A percentile compares a stretch with the other conserved stretches of the same genome.
These are phyloP conservation scores for Plasmodium adleri DNA, from an alignment of 169 alveolate genomes.

Conservation along the genomic window DNA sequence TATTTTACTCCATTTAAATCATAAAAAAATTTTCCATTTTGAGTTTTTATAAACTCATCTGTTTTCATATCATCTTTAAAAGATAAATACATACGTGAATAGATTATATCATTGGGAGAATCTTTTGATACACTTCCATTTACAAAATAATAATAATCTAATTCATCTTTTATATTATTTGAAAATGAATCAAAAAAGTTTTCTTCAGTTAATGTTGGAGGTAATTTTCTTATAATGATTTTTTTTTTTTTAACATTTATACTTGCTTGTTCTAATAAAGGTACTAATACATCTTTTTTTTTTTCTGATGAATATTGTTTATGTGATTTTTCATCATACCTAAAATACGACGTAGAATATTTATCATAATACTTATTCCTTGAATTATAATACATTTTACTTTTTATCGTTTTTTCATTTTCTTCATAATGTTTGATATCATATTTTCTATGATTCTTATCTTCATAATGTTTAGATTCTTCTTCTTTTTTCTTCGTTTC, in stretches of 20 bases:
- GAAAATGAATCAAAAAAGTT: slow-evolving; percentile 73
- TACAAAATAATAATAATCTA: slow-evolving; percentile 75
- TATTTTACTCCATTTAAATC: slow-evolving; percentile 56
- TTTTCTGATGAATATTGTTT: slow-evolving; percentile 17
- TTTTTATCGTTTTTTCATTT: slow-evolving; percentile 11
- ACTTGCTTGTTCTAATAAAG: slow-evolving; percentile 46
- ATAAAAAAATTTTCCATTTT: slow-evolving; percentile 68
- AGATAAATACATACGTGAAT: slow-evolving; percentile 76
- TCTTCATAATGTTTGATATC: slow-evolving; percentile 16
- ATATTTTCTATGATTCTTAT: slow-evolving; percentile 11
- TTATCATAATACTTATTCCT: slow-evolving; percentile 21
- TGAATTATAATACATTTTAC: slow-evolving; percentile 25
- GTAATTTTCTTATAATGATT: slow-evolving; percentile 67
- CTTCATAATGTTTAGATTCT: slow-evolving; percentile 29
- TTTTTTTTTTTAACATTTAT: slow-evolving; percentile 52
- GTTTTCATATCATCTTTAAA: slow-evolving; percentile 76
- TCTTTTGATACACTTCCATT: slow-evolving; percentile 48
- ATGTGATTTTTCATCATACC: slow-evolving; percentile 17
- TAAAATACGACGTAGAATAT: slow-evolving; percentile 3
- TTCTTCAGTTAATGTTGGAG: slow-evolving; percentile 75
- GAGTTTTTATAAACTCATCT: slow-evolving; percentile 66
- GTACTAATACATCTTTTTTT: slow-evolving; percentile 43
- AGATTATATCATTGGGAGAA: slow-evolving; percentile 35
- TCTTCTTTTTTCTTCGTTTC: slow-evolving; percentile 46
- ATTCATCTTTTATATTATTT: slow-evolving; percentile 68